phyloP scores from a whole-genome alignment of 352 stramenopile genomes.

The Globisporangium cystogenes region DNA sequence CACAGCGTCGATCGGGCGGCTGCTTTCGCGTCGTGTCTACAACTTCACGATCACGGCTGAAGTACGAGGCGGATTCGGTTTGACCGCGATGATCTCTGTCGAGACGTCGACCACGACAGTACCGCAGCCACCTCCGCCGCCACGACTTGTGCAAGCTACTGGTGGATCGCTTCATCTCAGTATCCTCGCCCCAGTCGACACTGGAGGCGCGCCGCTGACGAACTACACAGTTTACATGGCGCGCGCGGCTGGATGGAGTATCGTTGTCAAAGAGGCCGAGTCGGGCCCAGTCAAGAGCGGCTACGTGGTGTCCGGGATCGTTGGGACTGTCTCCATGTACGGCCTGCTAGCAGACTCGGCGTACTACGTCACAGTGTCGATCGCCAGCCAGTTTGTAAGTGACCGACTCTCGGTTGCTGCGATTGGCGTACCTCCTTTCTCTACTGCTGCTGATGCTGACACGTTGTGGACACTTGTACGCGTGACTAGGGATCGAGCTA shows the following conservation, averaged over 20 bases:
- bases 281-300: constrained; percentile 3
- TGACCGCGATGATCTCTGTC: neutral
- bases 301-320: constrained; percentile 2
- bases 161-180: constrained; percentile 36
- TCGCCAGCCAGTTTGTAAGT: constrained; percentile 15
- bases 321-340: constrained; percentile 25
- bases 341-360: constrained; percentile 24
- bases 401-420: neutral
- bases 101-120: constrained; percentile 11
- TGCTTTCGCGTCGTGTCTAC: constrained; percentile 22
- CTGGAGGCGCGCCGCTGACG: constrained; percentile 23
- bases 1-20: constrained; percentile 13
- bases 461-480: neutral
- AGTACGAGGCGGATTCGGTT: neutral
- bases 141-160: constrained; percentile 27
- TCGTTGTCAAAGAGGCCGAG: constrained; percentile 15
- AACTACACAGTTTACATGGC: constrained; percentile 26
- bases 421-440: neutral
- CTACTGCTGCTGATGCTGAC: neutral
- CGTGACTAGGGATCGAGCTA: constrained; percentile 29
- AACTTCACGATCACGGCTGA: constrained; percentile 21
- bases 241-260: constrained; percentile 12
- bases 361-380: constrained; percentile 26
- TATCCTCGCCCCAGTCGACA: constrained; percentile 28
- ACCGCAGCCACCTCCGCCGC: constrained; percentile 19